Evolutionary conservation across 257 asterid species (phyloP), one percentile per base, ranked within the genome.

Genomic region (Catharanthus roseus): DNA sequence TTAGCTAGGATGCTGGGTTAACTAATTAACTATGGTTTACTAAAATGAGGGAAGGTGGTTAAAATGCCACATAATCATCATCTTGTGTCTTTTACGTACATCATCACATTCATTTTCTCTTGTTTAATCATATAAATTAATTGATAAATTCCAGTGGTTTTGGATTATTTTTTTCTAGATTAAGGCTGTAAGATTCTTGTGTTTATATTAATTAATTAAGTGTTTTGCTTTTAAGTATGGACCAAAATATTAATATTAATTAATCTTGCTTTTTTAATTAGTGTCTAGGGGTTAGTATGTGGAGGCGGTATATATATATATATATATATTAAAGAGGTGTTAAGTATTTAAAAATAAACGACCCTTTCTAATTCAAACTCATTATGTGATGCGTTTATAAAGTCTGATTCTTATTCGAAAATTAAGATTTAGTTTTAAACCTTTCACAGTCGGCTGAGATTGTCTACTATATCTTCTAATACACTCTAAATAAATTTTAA

Each of bases 41-140:
- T 19, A 23, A 57, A 78, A 74, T 62, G 76, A 76, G 60, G 24
- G 76, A 64, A n/a, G n/a, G n/a, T 74, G 67, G 29, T 71, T 53
- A 68, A 63, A 75, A 44, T 49, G 39, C 75, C 75, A 79, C 77
- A 13, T 50, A 29, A 45, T 10, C 65, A 42, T 19, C 75, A 41
- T n/a, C 70, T 79, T 45, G 49, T 61, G 4, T 1, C 19, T 5
- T 62, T 24, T 50, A 58, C 70, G 66, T 65, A 70, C 49, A 23
- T 16, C 49, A 23, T 16, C 75, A 67, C 50, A 9, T 38, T 31
- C n/a, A n/a, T n/a, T 39, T 26, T 36, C 24, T 50, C 28, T 23
- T 61, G 15, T 45, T 7, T 74, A 69, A 38, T 66, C n/a, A n/a
- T 64, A 65, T 61, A 23, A 36, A 60, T 72, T 67, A 77, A 10